phyloP scores from a whole-genome alignment of 2,329 filamentous ascomycete species.

The Colletotrichum zoysiae region DNA sequence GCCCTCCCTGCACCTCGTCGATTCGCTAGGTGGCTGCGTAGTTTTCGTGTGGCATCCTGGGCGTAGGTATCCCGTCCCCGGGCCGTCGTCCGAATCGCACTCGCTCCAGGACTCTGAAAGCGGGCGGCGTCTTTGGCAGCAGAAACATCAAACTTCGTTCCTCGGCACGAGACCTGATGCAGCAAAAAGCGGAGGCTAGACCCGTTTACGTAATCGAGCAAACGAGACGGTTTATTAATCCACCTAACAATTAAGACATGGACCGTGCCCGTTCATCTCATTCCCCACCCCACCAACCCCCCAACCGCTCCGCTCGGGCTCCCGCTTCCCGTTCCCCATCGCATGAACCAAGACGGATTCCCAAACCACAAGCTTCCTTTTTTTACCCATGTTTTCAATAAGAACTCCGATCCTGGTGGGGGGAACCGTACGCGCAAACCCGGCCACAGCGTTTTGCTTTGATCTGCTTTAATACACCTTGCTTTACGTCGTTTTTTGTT shows the following conservation, averaged over 20 bases:
- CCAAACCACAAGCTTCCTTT: neutral
- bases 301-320: neutral
- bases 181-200: neutral
- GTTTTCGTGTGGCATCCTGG: neutral
- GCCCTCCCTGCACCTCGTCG: neutral
- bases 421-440: neutral
- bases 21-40: neutral
- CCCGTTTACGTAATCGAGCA: no score
- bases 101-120: neutral
- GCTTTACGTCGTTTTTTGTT: neutral
- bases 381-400: neutral
- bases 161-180: no score
- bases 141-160: no score
- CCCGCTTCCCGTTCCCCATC: conserved; percentile 10
- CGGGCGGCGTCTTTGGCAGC: neutral
- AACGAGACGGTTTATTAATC: neutral
- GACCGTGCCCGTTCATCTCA: neutral
- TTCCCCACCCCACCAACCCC: no score
- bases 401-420: neutral
- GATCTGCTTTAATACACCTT: neutral
- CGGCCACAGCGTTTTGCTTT: neutral
- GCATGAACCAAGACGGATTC: conserved; percentile 1
- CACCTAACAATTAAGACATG: neutral
- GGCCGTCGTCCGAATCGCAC: neutral
- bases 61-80: neutral